Evolutionary conservation across 2,329 filamentous ascomycete species (phyloP).

Genomic region (Rugonectria rugulosa): DNA sequence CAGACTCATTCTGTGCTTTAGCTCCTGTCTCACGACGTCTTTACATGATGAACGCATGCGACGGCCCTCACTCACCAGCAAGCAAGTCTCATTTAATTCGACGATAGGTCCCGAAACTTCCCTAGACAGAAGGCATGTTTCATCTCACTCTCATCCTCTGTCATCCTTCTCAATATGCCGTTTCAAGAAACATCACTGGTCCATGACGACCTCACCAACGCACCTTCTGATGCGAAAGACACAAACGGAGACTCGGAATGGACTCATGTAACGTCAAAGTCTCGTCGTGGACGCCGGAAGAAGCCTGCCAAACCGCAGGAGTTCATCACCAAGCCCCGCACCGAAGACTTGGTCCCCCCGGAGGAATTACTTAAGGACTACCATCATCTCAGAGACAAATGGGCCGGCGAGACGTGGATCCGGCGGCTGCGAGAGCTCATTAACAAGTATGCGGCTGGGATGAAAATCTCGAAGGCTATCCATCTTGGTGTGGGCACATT

Average conservation of each 20-base stretch:
- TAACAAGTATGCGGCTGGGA: slow-evolving; percentile 25
- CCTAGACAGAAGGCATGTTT: background rate
- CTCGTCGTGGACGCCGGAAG: slow-evolving; percentile 20
- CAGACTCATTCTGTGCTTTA: no score
- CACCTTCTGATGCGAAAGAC: background rate
- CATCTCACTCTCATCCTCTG: background rate
- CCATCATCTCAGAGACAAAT: slow-evolving; percentile 35
- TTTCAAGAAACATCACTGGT: slow-evolving; percentile 6
- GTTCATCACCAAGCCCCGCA: slow-evolving; percentile 17
- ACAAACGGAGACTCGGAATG: slow-evolving; percentile 28
- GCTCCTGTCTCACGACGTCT: no score
- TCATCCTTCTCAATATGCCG: slow-evolving; percentile 30
- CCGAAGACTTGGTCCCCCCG: slow-evolving; percentile 28
- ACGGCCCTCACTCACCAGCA: no score
- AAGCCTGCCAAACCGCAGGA: slow-evolving; percentile 12
- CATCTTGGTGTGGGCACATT: slow-evolving; percentile 65
- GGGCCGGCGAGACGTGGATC: slow-evolving; percentile 39
- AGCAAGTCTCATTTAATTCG: no score
- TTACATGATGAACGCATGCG: no score
- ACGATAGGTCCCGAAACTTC: no score
- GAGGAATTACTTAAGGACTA: slow-evolving; percentile 43
- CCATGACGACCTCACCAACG: slow-evolving; percentile 2
- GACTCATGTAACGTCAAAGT: slow-evolving; percentile 38
- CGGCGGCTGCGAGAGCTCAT: slow-evolving; percentile 46
- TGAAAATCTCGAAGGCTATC: slow-evolving; percentile 47